These are phyloP conservation scores for Chrysoporthe puriensis DNA, from an alignment of 2,329 filamentous ascomycete genomes.

Conservation along the genomic window DNA sequence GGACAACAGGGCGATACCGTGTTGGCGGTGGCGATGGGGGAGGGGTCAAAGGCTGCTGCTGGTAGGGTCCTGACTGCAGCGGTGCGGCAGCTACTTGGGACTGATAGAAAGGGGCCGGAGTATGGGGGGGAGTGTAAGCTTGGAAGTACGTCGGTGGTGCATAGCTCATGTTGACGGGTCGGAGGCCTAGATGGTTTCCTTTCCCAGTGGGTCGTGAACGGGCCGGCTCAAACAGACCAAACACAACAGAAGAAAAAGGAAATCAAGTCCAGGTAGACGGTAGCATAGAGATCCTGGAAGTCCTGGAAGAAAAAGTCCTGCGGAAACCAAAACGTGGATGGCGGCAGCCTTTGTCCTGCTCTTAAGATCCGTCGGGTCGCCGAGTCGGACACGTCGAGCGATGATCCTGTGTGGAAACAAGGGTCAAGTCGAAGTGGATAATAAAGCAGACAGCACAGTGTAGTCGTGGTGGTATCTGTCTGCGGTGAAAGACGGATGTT, in stretches of 20 bases:
- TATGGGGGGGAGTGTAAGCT: neutral
- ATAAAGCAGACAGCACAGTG: neutral
- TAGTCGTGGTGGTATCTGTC: neutral
- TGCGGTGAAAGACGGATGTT: neutral
- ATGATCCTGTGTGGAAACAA: neutral
- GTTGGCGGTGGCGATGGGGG: conserved; percentile 38
- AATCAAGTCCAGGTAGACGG: conserved; percentile 17
- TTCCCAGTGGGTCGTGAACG: conserved; percentile 15
- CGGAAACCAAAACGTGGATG: conserved; percentile 28
- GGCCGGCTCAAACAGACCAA: conserved; percentile 19
- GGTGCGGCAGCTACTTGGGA: neutral
- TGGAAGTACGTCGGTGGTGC: neutral
- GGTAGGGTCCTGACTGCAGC: neutral
- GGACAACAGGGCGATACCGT: conserved; percentile 61
- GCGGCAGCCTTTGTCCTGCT: conserved; percentile 33
- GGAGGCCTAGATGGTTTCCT: conserved; percentile 8
- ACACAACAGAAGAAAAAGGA: conserved; percentile 20
- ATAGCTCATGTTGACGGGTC: conserved; percentile 9
- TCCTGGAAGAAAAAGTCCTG: conserved; percentile 18
- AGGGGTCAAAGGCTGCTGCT: conserved; percentile 12
- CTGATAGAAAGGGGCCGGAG: neutral
- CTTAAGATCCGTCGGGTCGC: neutral
- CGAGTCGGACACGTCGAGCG: neutral
- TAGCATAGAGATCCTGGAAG: conserved; percentile 10
- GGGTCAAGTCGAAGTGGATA: neutral